Base-by-base conservation (phyloP, 768 basidiomycete species). In the Harrya chromipes region DNA sequence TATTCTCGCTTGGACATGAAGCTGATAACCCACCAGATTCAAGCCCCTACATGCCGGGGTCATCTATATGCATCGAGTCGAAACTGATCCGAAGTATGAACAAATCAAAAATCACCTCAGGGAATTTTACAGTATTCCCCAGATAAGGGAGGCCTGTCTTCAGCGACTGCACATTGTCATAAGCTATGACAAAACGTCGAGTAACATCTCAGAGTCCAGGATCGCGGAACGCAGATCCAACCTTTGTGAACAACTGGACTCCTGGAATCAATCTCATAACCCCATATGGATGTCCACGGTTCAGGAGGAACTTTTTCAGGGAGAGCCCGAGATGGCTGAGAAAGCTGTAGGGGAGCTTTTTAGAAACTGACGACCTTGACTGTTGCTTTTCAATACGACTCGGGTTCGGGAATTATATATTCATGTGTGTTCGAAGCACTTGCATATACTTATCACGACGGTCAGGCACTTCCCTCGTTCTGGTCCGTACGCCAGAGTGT, bases 11-110 rank as follows among this genome's bases (percentile, higher is more conserved):
- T 3, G 9, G 0, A 7, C 7, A 4, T 3, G 16, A 19, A 19
- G 7, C 35, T 1, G 19, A 58, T 24, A 4, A 0, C 11, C 6
- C 3, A 4, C 40, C 19, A 60, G 59, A 19, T 49, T 23, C 9
- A 27, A 26, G 1, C 53, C 59, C 21, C 33, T 26, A 23, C 9
- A 31, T 26, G 19, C 47, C n/a, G 49, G 59, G 23, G 26, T 58
- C 16, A 54, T 61, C 26, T 60, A 60, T 49, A 51, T 54, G 43
- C 56, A 60, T 34, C 48, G 59, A 19, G 33, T 51, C 11, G 60
- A 58, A 50, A 62, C 46, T 4, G 39, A 60, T 11, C 59, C 58
- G 10, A 8, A 5, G 1, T 20, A 34, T 14, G 46, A 58, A 24
- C 39, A 31, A 16, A 41, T 58, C 17, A 11, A 10, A 1, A 1